Evolutionary conservation across 1,284 basidiomycete species (phyloP).

Genomic region (Taiwanofungus camphoratus): DNA sequence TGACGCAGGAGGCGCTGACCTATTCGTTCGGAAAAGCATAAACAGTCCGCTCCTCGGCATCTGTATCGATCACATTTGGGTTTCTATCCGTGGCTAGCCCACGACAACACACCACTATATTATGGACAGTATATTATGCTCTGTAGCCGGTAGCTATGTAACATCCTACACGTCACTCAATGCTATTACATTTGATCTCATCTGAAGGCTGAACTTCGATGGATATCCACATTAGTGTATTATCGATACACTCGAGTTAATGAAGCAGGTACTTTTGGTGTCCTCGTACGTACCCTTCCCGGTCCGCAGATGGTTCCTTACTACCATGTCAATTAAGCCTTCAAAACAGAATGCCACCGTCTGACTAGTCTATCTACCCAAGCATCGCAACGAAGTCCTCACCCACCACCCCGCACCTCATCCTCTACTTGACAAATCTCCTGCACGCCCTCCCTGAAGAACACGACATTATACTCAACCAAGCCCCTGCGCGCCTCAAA

Average conservation of each 20-base stretch:
- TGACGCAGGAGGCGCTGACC: slow-evolving; percentile 9
- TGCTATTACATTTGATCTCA: not conserved
- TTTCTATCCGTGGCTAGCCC: not conserved
- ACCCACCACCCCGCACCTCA: slow-evolving; percentile 33
- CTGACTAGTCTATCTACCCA: not conserved
- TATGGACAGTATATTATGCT: not conserved
- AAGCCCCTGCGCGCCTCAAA: slow-evolving; percentile 77
- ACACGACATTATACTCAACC: slow-evolving; percentile 91
- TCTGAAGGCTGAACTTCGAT: not conserved
- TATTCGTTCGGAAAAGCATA: slow-evolving; percentile 10
- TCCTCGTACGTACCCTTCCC: too few relatives aligned
- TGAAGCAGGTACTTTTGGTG: not conserved
- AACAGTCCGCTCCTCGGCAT: not conserved
- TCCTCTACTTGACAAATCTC: slow-evolving; percentile 71
- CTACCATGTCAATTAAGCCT: not conserved
- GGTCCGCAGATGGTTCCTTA: too few relatives aligned
- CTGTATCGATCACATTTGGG: not conserved
- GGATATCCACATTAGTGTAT: not conserved
- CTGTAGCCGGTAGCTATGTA: slow-evolving; percentile 1
- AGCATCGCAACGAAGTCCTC: not conserved
- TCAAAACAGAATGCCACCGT: not conserved
- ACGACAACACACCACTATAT: not conserved
- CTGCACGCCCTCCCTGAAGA: slow-evolving; percentile 75
- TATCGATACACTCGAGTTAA: too few relatives aligned
- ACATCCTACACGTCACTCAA: not conserved